phyloP scores from a whole-genome alignment of 2,329 filamentous ascomycete genomes.

The Balansia obtecta region DNA sequence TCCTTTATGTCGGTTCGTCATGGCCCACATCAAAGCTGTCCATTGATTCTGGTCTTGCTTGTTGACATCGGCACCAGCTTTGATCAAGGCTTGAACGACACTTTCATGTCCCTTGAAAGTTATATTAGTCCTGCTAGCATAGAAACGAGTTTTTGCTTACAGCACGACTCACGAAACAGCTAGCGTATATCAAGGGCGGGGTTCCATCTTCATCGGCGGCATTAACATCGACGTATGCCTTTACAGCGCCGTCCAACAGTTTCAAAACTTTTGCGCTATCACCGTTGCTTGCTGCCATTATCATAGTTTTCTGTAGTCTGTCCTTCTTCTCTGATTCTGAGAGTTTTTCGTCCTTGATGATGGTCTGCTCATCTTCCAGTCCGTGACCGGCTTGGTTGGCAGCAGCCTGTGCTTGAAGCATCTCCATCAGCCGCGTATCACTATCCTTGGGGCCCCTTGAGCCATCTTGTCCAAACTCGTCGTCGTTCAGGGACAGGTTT shows the following conservation, averaged over 20 bases:
- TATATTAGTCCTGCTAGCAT: slow-evolving; percentile 5
- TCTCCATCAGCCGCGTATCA: slow-evolving; percentile 82
- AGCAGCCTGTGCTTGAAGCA: slow-evolving; percentile 85
- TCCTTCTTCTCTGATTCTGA: slow-evolving; percentile 66
- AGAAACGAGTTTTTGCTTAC: background rate
- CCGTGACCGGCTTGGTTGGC: slow-evolving; percentile 63
- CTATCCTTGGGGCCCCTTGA: slow-evolving; percentile 54
- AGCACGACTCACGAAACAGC: slow-evolving; percentile 68
- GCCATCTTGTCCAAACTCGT: slow-evolving; percentile 53
- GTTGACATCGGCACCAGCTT: slow-evolving; percentile 80
- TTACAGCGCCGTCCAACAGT: slow-evolving; percentile 63
- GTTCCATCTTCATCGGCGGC: slow-evolving; percentile 88
- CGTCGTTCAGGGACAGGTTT: slow-evolving; percentile 71
- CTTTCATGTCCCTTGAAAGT: slow-evolving; percentile 67
- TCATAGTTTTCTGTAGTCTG: slow-evolving; percentile 74
- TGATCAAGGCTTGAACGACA: slow-evolving; percentile 72
- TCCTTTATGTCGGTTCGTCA: slow-evolving; percentile 94
- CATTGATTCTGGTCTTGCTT: slow-evolving; percentile 92
- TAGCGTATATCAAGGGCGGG: slow-evolving; percentile 92
- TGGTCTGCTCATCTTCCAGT: slow-evolving; percentile 67
- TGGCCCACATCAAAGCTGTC: slow-evolving; percentile 98
- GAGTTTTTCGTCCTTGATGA: slow-evolving; percentile 62
- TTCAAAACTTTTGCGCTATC: slow-evolving; percentile 71
- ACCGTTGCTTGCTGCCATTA: slow-evolving; percentile 94
- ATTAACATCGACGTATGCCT: slow-evolving; percentile 70